These are phyloP conservation scores for Colletotrichum somersetense DNA, from an alignment of 2,329 filamentous ascomycete genomes.

Conservation along the genomic window DNA sequence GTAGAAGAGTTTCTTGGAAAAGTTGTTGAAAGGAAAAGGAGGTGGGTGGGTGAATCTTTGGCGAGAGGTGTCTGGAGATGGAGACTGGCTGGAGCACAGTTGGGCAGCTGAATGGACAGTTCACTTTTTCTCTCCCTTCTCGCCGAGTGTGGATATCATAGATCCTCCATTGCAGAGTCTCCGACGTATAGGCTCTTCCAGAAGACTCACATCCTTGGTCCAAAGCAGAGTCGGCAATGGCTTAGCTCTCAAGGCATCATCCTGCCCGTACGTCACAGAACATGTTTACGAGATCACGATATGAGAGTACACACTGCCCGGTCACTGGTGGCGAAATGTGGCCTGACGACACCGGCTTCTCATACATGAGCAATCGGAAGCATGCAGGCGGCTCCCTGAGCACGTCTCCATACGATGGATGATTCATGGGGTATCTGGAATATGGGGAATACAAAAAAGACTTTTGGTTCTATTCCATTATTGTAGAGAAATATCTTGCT, in stretches of 20 bases:
- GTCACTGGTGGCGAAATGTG: background rate
- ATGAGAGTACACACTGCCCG: background rate
- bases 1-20: background rate
- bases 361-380: no score
- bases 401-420: background rate
- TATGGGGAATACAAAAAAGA: slow-evolving; percentile 16
- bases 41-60: no score
- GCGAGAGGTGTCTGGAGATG: background rate
- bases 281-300: background rate
- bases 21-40: no score
- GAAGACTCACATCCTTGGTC: background rate
- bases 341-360: background rate
- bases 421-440: background rate
- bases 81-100: background rate
- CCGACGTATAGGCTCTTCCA: background rate
- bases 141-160: background rate
- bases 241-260: background rate
- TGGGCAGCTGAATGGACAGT: no score
- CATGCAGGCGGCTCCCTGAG: background rate
- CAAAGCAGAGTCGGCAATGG: background rate
- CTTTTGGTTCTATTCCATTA: slow-evolving; percentile 40
- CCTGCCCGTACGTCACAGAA: background rate
- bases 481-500: slow-evolving; percentile 26
- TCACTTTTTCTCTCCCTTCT: no score
- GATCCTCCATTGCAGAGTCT: background rate